Percentiles rank a stretch among this genome's conserved stretches.
These are phyloP conservation scores for Helminthosporium solani DNA, from an alignment of 2,329 filamentous ascomycete genomes.

Conservation along the genomic window DNA sequence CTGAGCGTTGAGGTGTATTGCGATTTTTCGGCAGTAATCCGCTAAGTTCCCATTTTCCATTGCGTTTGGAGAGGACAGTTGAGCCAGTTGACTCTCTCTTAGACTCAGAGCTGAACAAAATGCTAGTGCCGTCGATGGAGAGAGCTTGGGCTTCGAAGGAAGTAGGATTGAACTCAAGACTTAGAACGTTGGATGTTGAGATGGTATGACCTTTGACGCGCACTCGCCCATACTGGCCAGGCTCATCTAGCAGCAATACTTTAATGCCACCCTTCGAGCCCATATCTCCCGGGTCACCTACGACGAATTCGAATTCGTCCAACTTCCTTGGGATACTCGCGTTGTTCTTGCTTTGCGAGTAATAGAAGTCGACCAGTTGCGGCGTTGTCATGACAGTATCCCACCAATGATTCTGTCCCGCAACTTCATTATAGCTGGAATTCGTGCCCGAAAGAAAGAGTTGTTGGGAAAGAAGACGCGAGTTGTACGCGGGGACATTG, in stretches of 20 bases:
- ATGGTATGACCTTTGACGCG: conserved; percentile 40
- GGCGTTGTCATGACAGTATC: conserved; percentile 57
- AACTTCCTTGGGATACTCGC: conserved; percentile 21
- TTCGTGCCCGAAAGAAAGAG: conserved; percentile 46
- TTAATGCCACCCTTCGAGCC: conserved; percentile 53
- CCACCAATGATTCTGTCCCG: conserved; percentile 54
- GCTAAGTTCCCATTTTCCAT: conserved; percentile 11
- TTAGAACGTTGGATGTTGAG: conserved; percentile 36
- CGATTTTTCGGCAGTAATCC: not conserved
- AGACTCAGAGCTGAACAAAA: conserved; percentile 9
- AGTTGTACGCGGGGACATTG: conserved; percentile 61
- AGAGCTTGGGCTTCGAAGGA: conserved; percentile 16
- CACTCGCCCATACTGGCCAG: conserved; percentile 54
- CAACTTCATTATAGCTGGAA: conserved; percentile 53
- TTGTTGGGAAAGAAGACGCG: conserved; percentile 54
- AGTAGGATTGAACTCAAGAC: conserved; percentile 28
- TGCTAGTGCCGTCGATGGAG: conserved; percentile 23
- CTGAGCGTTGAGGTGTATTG: conserved; percentile 37
- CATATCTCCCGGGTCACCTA: conserved; percentile 56
- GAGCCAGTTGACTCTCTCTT: not conserved
- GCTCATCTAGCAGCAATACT: conserved; percentile 52
- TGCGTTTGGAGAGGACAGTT: not conserved
- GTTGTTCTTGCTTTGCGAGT: conserved; percentile 28
- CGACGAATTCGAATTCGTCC: conserved; percentile 48
- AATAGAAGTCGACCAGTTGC: conserved; percentile 52